Evolutionary conservation across 306 rosid species (phyloP).

Genomic region (Erythrophleum fordii): DNA sequence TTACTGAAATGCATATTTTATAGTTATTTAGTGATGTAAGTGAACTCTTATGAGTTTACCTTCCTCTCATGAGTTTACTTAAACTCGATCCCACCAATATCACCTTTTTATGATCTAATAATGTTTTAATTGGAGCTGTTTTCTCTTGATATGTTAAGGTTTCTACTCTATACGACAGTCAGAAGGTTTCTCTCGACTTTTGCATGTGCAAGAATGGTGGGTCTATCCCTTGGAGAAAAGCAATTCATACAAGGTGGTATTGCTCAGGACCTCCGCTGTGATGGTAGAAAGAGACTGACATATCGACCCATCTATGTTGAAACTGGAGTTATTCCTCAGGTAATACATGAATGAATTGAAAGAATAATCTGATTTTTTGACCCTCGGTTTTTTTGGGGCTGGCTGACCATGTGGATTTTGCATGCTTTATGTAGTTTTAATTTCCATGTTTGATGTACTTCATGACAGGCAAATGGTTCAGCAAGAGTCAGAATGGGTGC

Average conservation of each 20-base stretch:
- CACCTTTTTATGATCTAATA: too few relatives aligned
- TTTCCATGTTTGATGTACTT: constrained; percentile 32
- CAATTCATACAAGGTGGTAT: constrained; percentile 81
- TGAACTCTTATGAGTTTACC: too few relatives aligned
- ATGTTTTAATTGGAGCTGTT: not conserved
- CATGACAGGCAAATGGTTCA: constrained; percentile 80
- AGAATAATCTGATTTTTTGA: not conserved
- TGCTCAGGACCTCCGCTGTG: constrained; percentile 87
- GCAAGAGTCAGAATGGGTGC: constrained; percentile 82
- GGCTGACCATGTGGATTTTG: not conserved
- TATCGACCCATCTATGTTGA: constrained; percentile 70
- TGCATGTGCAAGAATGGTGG: constrained; percentile 61
- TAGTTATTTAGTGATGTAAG: too few relatives aligned
- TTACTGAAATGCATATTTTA: too few relatives aligned
- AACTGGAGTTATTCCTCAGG: constrained; percentile 88
- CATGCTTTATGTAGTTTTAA: not conserved
- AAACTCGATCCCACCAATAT: too few relatives aligned
- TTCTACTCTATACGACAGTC: not conserved
- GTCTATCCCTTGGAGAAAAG: constrained; percentile 72
- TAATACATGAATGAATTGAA: constrained; percentile 29
- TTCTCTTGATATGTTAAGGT: not conserved
- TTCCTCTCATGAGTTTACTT: too few relatives aligned
- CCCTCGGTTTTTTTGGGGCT: not conserved
- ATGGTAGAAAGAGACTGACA: constrained; percentile 81
- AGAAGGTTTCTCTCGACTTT: not conserved